These are phyloP conservation scores for Pleurotus ostreatus DNA, from an alignment of 768 basidiomycete genomes.

Conservation along the genomic window DNA sequence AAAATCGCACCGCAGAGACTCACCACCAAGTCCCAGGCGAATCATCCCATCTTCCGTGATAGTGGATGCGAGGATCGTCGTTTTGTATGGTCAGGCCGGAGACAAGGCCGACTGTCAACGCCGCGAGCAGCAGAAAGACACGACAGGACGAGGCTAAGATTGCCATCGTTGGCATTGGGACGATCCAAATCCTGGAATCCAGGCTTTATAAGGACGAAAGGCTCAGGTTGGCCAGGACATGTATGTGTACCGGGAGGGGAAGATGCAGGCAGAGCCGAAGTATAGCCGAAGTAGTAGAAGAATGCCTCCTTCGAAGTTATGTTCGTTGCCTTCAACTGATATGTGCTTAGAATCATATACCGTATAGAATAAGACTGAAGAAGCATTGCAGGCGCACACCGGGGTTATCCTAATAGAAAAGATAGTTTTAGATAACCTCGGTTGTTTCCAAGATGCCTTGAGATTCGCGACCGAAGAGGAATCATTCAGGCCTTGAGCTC, in stretches of 20 bases:
- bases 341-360: too few species aligned
- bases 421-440: too few species aligned
- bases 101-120: neutral
- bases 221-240: neutral
- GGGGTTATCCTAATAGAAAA: too few species aligned
- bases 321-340: too few species aligned
- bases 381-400: too few species aligned
- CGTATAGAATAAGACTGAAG: too few species aligned
- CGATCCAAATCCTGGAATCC: neutral
- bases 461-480: too few species aligned
- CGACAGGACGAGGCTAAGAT: neutral
- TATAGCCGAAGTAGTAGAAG: neutral
- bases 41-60: slow-evolving; percentile 49
- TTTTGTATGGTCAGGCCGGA: slow-evolving; percentile 21
- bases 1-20: slow-evolving; percentile 9
- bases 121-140: neutral
- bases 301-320: neutral
- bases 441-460: too few species aligned
- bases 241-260: neutral
- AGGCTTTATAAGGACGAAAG: neutral
- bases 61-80: slow-evolving; percentile 39
- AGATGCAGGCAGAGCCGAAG: neutral
- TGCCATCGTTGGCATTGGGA: neutral
- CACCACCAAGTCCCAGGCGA: slow-evolving; percentile 57
- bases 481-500: too few species aligned